These are phyloP conservation scores for Zizania latifolia DNA, from an alignment of 176 grass and related monocot species.

Conservation along the genomic window DNA sequence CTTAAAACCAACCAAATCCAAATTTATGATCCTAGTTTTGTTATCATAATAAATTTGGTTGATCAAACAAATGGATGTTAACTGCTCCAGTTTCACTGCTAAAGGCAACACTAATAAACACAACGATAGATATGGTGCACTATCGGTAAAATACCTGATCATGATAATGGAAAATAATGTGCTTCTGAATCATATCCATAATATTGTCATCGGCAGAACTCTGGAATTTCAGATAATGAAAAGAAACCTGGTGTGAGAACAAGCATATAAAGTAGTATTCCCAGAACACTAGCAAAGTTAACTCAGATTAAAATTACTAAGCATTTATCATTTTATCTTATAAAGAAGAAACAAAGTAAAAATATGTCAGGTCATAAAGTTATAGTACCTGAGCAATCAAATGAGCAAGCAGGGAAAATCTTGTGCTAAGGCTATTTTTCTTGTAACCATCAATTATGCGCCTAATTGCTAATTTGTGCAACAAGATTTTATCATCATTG, in stretches of 20 bases:
- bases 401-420: constrained; percentile 77
- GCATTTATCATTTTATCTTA: neutral
- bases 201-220: constrained; percentile 63
- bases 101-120: constrained; percentile 5
- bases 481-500: constrained; percentile 47
- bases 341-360: neutral
- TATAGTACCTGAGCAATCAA: constrained; percentile 66
- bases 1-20: neutral
- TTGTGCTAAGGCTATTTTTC: constrained; percentile 37
- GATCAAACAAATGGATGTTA: constrained; percentile 6
- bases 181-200: constrained; percentile 70
- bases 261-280: constrained; percentile 11
- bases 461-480: constrained; percentile 50
- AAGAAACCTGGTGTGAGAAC: constrained; percentile 21
- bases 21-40: neutral
- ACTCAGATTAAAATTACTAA: neutral
- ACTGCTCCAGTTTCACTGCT: neutral
- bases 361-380: constrained; percentile 23
- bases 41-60: neutral
- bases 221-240: constrained; percentile 42
- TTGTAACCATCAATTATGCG: constrained; percentile 73
- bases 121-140: constrained; percentile 3
- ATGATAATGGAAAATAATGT: constrained; percentile 64
- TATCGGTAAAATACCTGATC: constrained; percentile 57
- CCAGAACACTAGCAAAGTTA: constrained; percentile 18